phyloP scores from a whole-genome alignment of 139 green algal genomes.

The Coelastrella sp. region DNA sequence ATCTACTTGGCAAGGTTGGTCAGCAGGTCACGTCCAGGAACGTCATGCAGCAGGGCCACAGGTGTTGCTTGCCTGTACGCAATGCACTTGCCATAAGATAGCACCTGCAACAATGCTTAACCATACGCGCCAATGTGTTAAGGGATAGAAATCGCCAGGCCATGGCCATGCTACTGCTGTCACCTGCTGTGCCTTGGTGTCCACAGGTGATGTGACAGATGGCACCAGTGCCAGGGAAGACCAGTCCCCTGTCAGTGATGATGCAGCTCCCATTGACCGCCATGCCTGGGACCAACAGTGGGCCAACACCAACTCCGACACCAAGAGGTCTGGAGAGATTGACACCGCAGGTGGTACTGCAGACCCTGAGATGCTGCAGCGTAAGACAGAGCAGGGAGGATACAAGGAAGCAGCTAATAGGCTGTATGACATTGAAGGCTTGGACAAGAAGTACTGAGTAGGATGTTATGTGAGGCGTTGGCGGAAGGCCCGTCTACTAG shows the following conservation, averaged over 20 bases:
- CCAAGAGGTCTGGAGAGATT: not conserved
- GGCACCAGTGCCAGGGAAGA: not conserved
- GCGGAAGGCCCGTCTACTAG: no score
- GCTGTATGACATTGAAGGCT: slow-evolving; percentile 32
- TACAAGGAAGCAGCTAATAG: slow-evolving; percentile 33
- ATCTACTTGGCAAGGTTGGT: no score
- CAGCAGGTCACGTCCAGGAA: no score
- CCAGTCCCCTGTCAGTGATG: slow-evolving; percentile 3
- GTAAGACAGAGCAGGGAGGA: not conserved
- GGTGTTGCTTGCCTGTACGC: no score
- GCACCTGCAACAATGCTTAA: no score
- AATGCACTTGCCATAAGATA: no score
- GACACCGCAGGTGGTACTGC: slow-evolving; percentile 22
- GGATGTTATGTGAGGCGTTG: not conserved
- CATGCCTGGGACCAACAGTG: not conserved
- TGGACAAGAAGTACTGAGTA: not conserved
- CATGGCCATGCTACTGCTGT: not conserved
- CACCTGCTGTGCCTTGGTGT: not conserved
- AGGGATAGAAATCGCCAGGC: not conserved
- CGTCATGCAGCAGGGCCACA: no score
- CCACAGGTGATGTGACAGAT: not conserved
- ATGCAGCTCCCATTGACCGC: not conserved
- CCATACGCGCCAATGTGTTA: not conserved
- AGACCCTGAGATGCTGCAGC: not conserved
- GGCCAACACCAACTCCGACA: slow-evolving; percentile 1